Conservation (phyloP, 176 grass and related monocot genomes). For the Zizania latifolia region DNA sequence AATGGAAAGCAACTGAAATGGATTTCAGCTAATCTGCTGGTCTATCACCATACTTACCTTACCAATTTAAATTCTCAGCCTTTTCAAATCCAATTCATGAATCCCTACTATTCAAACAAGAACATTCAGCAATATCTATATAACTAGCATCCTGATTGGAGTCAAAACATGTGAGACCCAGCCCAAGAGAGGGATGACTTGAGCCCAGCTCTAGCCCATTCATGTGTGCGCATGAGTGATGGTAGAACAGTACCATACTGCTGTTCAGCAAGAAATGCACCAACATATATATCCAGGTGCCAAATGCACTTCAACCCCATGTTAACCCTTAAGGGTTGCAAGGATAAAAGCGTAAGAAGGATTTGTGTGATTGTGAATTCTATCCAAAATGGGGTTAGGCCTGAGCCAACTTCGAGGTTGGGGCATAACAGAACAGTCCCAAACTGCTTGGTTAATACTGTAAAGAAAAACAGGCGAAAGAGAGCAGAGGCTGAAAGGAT, state of each 20-base stretch:
- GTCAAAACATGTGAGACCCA: not conserved
- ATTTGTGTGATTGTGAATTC: not conserved
- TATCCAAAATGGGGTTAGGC: not conserved
- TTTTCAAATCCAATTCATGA: no score
- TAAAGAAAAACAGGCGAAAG: not conserved
- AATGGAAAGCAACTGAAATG: not conserved
- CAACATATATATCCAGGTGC: not conserved
- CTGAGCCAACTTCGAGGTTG: no score
- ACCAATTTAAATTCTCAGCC: no score
- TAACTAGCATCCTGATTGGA: not conserved
- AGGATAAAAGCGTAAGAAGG: not conserved
- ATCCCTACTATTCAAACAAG: not conserved
- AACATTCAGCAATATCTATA: not conserved
- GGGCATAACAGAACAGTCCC: not conserved
- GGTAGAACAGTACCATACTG: not conserved
- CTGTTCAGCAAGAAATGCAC: not conserved
- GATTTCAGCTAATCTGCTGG: conserved; percentile 2
- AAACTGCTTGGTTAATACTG: not conserved
- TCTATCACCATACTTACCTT: not conserved
- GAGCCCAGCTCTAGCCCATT: not conserved
- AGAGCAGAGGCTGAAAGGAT: not conserved
- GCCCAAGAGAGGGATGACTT: not conserved
- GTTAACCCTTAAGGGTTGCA: not conserved
- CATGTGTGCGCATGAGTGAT: not conserved
- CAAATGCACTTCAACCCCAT: not conserved